These are phyloP conservation scores for Phoma sp. DNA, from an alignment of 2,329 filamentous ascomycete species.

Conservation along the genomic window DNA sequence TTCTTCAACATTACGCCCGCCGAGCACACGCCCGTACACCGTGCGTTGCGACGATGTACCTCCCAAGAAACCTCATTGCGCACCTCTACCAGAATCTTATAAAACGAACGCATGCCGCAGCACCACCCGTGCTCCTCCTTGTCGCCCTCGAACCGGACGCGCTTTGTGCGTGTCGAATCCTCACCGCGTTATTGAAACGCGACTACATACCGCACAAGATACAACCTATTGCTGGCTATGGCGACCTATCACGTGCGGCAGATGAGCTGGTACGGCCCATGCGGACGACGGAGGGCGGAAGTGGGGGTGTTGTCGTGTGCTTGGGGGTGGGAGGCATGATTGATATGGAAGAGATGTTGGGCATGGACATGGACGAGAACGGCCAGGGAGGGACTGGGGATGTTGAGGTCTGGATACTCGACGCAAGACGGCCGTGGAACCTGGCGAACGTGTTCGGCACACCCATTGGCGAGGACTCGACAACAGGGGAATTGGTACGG, in stretches of 20 bases:
- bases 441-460: constrained; percentile 90
- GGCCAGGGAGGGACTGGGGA: constrained; percentile 69
- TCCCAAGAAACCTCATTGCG: constrained; percentile 85
- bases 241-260: constrained; percentile 81
- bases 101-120: constrained; percentile 84
- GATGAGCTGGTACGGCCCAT: constrained; percentile 81
- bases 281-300: constrained; percentile 83
- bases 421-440: constrained; percentile 93
- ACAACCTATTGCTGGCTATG: constrained; percentile 91
- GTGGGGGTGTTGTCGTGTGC: constrained; percentile 88
- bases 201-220: constrained; percentile 99
- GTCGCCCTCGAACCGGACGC: constrained; percentile 94
- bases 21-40: constrained; percentile 18
- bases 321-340: constrained; percentile 91
- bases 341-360: constrained; percentile 80
- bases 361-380: constrained; percentile 73
- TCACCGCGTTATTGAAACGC: constrained; percentile 90
- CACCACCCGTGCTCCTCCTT: constrained; percentile 87
- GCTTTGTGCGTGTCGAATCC: constrained; percentile 91
- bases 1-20: constrained; percentile 21
- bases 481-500: constrained; percentile 56
- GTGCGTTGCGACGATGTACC: constrained; percentile 72
- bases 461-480: constrained; percentile 48
- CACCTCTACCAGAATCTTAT: constrained; percentile 91
- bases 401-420: constrained; percentile 95